Evolutionary conservation across 2,329 filamentous ascomycete genomes (phyloP).

Genomic region (Cryphonectria parasitica): DNA sequence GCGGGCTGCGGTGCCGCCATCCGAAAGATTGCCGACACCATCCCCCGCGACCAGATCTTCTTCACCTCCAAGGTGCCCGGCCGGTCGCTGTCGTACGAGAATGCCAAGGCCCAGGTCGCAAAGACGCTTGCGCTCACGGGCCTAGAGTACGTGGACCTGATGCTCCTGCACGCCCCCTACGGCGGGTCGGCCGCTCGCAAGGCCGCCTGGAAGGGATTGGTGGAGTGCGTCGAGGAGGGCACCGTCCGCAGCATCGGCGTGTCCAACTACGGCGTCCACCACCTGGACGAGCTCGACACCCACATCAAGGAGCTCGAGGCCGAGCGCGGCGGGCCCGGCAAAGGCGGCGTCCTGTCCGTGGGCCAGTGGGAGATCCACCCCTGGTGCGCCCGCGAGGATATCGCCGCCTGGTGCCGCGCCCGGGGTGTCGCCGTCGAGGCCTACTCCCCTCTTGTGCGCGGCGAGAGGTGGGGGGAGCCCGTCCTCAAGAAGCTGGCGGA

Average conservation of each 20-base stretch:
- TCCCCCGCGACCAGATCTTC: slow-evolving; percentile 55
- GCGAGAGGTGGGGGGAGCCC: slow-evolving; percentile 71
- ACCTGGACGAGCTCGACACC: slow-evolving; percentile 62
- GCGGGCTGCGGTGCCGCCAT: slow-evolving; percentile 52
- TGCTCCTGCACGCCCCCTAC: slow-evolving; percentile 65
- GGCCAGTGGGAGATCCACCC: slow-evolving; percentile 92
- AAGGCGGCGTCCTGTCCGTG: slow-evolving; percentile 75
- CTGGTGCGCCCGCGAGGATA: slow-evolving; percentile 80
- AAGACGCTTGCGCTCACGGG: slow-evolving; percentile 64
- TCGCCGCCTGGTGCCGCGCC: slow-evolving; percentile 75
- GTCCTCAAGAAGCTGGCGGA: slow-evolving; percentile 66
- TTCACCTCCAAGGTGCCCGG: slow-evolving; percentile 61
- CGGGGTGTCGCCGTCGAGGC: slow-evolving; percentile 66
- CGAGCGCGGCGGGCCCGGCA: slow-evolving; percentile 64
- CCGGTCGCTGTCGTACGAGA: slow-evolving; percentile 59
- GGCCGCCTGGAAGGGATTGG: slow-evolving; percentile 64
- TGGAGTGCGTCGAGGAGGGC: slow-evolving; percentile 65
- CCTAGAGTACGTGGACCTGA: slow-evolving; percentile 69
- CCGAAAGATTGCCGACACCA: slow-evolving; percentile 39
- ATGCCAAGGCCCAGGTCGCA: slow-evolving; percentile 65
- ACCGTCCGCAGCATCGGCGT: slow-evolving; percentile 65
- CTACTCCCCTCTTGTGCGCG: slow-evolving; percentile 65
- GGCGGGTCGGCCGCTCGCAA: slow-evolving; percentile 60
- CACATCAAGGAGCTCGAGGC: slow-evolving; percentile 65
- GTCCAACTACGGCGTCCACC: slow-evolving; percentile 68